Conservation (phyloP, 2,329 filamentous ascomycete genomes). For the Onygenales sp. region DNA sequence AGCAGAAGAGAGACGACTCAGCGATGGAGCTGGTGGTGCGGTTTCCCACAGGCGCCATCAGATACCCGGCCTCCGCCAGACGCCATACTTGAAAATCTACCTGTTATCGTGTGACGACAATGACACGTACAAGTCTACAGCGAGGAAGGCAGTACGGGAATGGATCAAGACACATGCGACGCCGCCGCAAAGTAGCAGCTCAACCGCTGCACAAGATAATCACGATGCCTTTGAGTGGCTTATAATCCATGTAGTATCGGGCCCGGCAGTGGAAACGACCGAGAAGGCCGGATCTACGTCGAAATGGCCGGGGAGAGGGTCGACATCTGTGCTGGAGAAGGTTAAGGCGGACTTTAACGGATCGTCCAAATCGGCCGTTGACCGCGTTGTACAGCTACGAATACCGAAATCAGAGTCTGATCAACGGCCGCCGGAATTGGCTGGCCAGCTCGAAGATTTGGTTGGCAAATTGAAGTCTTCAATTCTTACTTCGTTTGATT, state of each 20-base stretch:
- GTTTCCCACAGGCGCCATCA: constrained; percentile 65
- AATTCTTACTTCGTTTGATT: constrained; percentile 83
- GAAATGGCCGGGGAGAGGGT: constrained; percentile 67
- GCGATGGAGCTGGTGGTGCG: constrained; percentile 25
- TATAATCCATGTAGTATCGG: constrained; percentile 85
- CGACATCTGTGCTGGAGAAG: constrained; percentile 80
- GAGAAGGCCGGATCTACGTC: constrained; percentile 59
- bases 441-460: constrained; percentile 74
- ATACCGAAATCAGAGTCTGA: constrained; percentile 47
- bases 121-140: constrained; percentile 77
- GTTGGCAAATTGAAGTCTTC: constrained; percentile 77
- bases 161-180: constrained; percentile 78
- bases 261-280: constrained; percentile 63
- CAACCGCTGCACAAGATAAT: constrained; percentile 64
- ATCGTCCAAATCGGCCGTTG: constrained; percentile 59
- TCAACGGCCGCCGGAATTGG: constrained; percentile 70
- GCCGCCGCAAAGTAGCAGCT: constrained; percentile 36
- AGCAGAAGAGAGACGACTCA: constrained; percentile 25
- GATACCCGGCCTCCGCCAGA: constrained; percentile 85
- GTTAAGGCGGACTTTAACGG: constrained; percentile 83
- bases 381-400: constrained; percentile 77
- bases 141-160: constrained; percentile 70
- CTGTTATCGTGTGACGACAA: constrained; percentile 91
- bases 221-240: constrained; percentile 97
- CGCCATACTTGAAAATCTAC: constrained; percentile 86